Conservation (phyloP, 148 eudicot species). For the Vaccinium myrtillus region DNA sequence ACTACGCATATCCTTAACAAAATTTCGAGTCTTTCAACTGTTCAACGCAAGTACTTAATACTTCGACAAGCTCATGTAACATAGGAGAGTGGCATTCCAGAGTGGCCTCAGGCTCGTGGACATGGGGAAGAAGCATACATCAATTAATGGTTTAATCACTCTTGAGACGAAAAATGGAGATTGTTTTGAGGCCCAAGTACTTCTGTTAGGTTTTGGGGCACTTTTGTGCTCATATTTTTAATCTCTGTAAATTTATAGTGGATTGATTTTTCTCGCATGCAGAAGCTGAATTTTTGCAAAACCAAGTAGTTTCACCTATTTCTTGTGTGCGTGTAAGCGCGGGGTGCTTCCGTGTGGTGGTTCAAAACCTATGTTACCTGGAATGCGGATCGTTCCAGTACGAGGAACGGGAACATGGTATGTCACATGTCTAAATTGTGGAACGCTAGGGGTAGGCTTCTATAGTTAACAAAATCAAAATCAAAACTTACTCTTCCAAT, state of each 20-base stretch:
- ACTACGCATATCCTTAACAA: too few relatives aligned
- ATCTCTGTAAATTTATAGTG: neutral
- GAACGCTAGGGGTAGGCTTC: too few relatives aligned
- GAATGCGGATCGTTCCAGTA: too few relatives aligned
- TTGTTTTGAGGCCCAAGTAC: neutral
- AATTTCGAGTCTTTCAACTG: too few relatives aligned
- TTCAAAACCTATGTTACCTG: neutral
- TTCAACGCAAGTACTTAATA: too few relatives aligned
- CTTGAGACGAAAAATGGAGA: neutral
- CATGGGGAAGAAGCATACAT: neutral
- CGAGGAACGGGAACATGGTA: too few relatives aligned
- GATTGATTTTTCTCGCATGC: neutral
- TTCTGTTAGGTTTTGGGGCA: neutral
- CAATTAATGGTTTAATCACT: neutral
- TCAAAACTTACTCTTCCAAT: too few relatives aligned
- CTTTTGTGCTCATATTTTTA: neutral
- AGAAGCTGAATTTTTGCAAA: neutral
- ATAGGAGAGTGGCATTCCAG: too few relatives aligned
- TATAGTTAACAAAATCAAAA: too few relatives aligned
- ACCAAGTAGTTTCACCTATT: neutral
- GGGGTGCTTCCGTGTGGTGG: neutral
- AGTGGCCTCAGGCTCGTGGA: too few relatives aligned
- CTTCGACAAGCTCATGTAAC: too few relatives aligned
- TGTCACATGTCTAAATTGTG: too few relatives aligned
- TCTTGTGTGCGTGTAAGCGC: neutral